Evolutionary conservation across 139 green algal species (phyloP).

Genomic region (Closterium sp.): DNA sequence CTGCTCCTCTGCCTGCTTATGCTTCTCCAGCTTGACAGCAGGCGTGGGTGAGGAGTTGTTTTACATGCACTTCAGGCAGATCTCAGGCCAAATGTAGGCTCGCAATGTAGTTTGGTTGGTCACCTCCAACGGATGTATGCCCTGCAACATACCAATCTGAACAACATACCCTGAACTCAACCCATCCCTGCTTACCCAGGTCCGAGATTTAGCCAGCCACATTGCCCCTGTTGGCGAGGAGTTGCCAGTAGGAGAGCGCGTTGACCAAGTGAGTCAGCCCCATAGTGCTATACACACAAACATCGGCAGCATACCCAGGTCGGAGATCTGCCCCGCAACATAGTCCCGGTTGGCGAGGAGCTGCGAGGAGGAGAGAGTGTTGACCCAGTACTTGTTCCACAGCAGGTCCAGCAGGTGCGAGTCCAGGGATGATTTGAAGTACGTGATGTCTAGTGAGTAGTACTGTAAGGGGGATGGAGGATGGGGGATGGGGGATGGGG

Average conservation of each 20-base stretch:
- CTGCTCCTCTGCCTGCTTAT: too few relatives aligned
- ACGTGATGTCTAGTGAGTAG: conserved; percentile 46
- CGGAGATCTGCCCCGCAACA: conserved; percentile 73
- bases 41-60: too few relatives aligned
- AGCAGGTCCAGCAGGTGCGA: conserved; percentile 80
- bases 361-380: conserved; percentile 78
- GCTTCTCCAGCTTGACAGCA: too few relatives aligned
- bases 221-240: conserved; percentile 75
- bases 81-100: too few relatives aligned
- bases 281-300: not conserved
- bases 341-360: conserved; percentile 75
- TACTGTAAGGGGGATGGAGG: not conserved
- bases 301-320: conserved; percentile 62
- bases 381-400: conserved; percentile 96
- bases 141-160: too few relatives aligned
- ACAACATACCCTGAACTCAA: too few relatives aligned
- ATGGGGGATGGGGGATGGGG: not conserved
- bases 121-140: too few relatives aligned
- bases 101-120: too few relatives aligned
- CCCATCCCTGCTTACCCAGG: conserved; percentile 56
- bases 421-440: conserved; percentile 91
- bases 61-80: too few relatives aligned
- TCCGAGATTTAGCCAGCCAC: conserved; percentile 78
- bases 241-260: conserved; percentile 77
- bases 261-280: too few relatives aligned